Percentiles rank a stretch among this genome's conserved stretches.
Evolutionary conservation across 108 stramenopile species (phyloP).

Genomic region (Aurantiochytrium sp.): DNA sequence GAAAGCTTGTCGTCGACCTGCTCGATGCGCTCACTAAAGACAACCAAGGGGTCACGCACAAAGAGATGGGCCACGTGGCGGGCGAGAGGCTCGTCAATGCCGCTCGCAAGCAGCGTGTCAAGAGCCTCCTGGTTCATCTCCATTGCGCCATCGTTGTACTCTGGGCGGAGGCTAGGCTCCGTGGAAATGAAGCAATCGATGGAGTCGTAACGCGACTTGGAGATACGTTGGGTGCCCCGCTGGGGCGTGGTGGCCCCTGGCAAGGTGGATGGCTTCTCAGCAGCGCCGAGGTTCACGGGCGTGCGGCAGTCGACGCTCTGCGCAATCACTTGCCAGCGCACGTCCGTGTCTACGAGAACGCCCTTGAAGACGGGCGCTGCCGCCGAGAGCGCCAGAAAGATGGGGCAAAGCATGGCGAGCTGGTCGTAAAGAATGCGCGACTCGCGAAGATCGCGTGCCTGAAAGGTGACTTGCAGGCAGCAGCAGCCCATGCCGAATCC

Average conservation of each 20-base stretch:
- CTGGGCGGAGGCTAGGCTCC: not conserved
- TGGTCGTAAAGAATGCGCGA: slow-evolving; percentile 95
- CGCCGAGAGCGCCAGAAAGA: slow-evolving; percentile 94
- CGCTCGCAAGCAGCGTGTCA: slow-evolving; percentile 59
- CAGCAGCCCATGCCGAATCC: slow-evolving; percentile 99
- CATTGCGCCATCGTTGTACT: slow-evolving; percentile 83
- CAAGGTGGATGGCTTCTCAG: not conserved
- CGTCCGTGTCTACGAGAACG: slow-evolving; percentile 86
- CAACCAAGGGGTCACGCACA: slow-evolving; percentile 88
- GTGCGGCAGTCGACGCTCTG: slow-evolving; percentile 89
- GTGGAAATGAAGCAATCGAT: slow-evolving; percentile 76
- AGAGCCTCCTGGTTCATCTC: slow-evolving; percentile 61
- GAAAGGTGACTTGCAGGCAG: slow-evolving; percentile 96
- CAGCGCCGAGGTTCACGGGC: slow-evolving; percentile 64
- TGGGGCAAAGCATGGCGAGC: slow-evolving; percentile 90
- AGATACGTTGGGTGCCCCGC: slow-evolving; percentile 57
- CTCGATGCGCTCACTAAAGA: slow-evolving; percentile 78
- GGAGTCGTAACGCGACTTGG: slow-evolving; percentile 88
- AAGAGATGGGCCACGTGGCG: slow-evolving; percentile 93
- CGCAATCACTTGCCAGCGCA: slow-evolving; percentile 89
- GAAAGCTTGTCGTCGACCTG: slow-evolving; percentile 79
- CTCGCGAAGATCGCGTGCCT: slow-evolving; percentile 90
- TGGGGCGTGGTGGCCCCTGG: not conserved
- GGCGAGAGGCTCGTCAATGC: slow-evolving; percentile 80
- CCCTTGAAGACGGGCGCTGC: slow-evolving; percentile 86